Base-by-base conservation (phyloP, 306 rosid genomes). In the Leucaena leucocephala region DNA sequence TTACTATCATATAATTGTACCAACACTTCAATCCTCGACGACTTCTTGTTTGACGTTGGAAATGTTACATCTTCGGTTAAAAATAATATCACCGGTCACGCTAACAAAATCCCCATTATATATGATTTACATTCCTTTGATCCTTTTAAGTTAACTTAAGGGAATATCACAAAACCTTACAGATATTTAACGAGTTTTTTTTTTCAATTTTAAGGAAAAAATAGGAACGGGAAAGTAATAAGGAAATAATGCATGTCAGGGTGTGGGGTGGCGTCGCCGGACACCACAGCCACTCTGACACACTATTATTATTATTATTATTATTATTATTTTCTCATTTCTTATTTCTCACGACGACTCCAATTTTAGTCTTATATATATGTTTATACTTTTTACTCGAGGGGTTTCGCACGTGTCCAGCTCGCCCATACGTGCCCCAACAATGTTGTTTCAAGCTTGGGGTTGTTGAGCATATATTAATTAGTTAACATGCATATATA, bases 401-500 rank as follows among this genome's bases (percentile, higher is more conserved):
- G 50, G 70, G 64, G 17, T n/a, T 61, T 91, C 77, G 72, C 91
- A 90, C 89, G 95, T 84, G 89, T 86, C 89, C 93, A 86, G 87
- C 90, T 87, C 80, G 27, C 77, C 72, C 75, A 74, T 74, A 14
- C 82, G 74, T 84, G 68, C 81, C 59, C 59, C 48, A 19, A 65
- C 6, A 39, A 50, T 7, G 19, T 16, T 27, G 27, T 27, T 27
- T 27, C 27, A 27, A 27, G 27, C 27, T 27, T 27, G 27, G 27
- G 27, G 27, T 27, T 27, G 27, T 27, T 27, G 27, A 27, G 27
- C 27, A 27, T 27, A 27, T 27, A 27, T 27, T 27, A 27, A 27
- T 27, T 27, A 27, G 1, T 13, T 46, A 12, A 46, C 6, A 46
- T 3, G 52, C 52, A 3, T 46, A 4, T 12, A 46, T 14, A 3